These are phyloP conservation scores for Stagonosporopsis rhizophila DNA, from an alignment of 2,329 filamentous ascomycete species.

Conservation along the genomic window DNA sequence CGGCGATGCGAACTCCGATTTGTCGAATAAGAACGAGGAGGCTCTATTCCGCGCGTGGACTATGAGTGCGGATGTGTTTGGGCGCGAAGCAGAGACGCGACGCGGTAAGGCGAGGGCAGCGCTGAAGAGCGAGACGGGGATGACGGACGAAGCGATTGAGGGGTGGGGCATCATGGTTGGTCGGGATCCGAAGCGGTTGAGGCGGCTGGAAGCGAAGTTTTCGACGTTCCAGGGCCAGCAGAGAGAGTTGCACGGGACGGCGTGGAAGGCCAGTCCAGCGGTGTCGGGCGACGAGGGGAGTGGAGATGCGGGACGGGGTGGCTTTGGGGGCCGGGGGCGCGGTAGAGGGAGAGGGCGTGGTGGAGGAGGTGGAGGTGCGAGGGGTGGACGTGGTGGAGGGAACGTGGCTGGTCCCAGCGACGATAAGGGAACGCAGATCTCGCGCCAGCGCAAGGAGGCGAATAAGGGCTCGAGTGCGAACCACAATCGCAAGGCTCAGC, in stretches of 20 bases:
- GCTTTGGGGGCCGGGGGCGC: constrained; percentile 48
- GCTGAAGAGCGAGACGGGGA: constrained; percentile 77
- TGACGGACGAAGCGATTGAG: constrained; percentile 94
- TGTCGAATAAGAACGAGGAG: constrained; percentile 69
- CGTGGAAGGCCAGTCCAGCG: constrained; percentile 62
- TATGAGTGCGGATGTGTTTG: constrained; percentile 69
- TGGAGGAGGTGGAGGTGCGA: constrained; percentile 35
- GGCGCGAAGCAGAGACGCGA: constrained; percentile 73
- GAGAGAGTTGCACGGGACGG: constrained; percentile 67
- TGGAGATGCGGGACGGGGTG: constrained; percentile 52
- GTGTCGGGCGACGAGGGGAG: constrained; percentile 62
- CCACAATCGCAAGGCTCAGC: constrained; percentile 79
- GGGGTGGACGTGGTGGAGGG: constrained; percentile 45
- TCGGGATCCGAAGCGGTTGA: constrained; percentile 72
- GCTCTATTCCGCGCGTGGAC: constrained; percentile 76
- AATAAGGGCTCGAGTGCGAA: constrained; percentile 84
- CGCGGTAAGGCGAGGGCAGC: constrained; percentile 67
- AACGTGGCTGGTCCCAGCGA: constrained; percentile 70
- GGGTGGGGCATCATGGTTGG: constrained; percentile 90
- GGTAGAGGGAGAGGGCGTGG: constrained; percentile 47
- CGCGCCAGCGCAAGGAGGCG: constrained; percentile 79
- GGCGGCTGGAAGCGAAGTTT: constrained; percentile 74
- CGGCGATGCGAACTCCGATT: constrained; percentile 63
- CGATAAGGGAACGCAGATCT: constrained; percentile 74
- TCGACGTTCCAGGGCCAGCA: constrained; percentile 72